These are phyloP conservation scores for Citrus mangshanensis DNA, from an alignment of 345 rosid genomes.

Conservation along the genomic window DNA sequence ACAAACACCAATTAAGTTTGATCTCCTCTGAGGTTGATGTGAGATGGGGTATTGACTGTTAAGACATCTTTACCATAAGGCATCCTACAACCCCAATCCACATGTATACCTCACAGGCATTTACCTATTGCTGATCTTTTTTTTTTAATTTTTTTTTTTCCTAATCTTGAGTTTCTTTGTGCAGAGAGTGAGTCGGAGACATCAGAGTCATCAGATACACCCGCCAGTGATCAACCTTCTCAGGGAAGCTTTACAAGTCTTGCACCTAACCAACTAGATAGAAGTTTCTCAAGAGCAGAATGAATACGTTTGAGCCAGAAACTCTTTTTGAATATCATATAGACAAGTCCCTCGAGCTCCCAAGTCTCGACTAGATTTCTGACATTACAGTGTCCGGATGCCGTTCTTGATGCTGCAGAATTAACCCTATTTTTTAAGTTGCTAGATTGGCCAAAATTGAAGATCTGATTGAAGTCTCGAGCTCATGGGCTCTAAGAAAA, in stretches of 20 bases:
- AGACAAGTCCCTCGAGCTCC: background rate
- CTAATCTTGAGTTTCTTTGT: background rate
- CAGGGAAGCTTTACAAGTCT: slow-evolving; percentile 52
- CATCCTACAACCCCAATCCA: background rate
- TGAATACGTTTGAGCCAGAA: slow-evolving; percentile 15
- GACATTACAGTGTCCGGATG: background rate
- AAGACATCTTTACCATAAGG: background rate
- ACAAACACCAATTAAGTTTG: background rate
- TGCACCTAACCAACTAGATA: slow-evolving; percentile 30
- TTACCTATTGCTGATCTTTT: background rate
- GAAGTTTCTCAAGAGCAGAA: slow-evolving; percentile 31
- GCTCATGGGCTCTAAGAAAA: background rate
- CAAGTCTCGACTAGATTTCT: background rate
- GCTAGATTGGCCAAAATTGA: background rate
- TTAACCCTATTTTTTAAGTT: background rate
- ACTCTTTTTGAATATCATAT: background rate
- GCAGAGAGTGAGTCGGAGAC: slow-evolving; percentile 53
- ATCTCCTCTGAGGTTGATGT: background rate
- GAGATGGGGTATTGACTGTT: background rate
- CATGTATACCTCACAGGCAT: background rate
- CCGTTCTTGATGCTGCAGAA: background rate
- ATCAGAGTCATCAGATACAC: slow-evolving; percentile 41
- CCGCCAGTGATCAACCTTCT: slow-evolving; percentile 23
- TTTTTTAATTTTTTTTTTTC: background rate
- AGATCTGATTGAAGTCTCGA: background rate